These are phyloP conservation scores for Boletus edulis DNA, from an alignment of 768 basidiomycete genomes.

Conservation along the genomic window DNA sequence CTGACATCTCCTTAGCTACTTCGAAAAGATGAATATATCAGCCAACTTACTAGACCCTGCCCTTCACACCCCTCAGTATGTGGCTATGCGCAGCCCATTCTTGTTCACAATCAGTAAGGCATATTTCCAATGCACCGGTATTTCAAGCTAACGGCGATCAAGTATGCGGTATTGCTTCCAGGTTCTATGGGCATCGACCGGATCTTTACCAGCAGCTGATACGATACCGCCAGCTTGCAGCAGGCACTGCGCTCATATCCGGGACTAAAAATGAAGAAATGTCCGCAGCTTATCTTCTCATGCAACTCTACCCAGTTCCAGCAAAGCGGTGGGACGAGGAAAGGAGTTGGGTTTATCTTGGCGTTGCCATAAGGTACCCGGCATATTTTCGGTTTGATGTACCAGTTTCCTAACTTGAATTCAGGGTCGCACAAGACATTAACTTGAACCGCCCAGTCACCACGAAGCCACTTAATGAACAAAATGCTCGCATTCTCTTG, in stretches of 20 bases:
- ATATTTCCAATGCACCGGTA: constrained; percentile 17
- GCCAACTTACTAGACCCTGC: constrained; percentile 77
- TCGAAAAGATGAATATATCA: constrained; percentile 76
- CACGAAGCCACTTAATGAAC: constrained; percentile 73
- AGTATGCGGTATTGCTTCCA: constrained; percentile 88
- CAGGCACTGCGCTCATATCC: constrained; percentile 71
- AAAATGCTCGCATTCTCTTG: constrained; percentile 80
- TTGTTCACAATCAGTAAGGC: constrained; percentile 83
- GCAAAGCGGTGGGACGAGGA: constrained; percentile 86
- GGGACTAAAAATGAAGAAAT: constrained; percentile 83
- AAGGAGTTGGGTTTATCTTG: constrained; percentile 85
- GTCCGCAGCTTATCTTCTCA: constrained; percentile 77
- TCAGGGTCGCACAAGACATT: constrained; percentile 83
- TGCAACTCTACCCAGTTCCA: constrained; percentile 76
- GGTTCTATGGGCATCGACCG: constrained; percentile 71
- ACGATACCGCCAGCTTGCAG: constrained; percentile 73
- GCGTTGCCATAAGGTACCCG: constrained; percentile 76
- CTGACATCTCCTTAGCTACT: constrained; percentile 48
- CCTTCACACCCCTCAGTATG: constrained; percentile 80
- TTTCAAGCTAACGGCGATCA: constrained; percentile 10
- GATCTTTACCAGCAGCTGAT: constrained; percentile 69
- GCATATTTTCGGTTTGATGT: neutral
- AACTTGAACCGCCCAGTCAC: constrained; percentile 80
- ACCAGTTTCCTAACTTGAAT: constrained; percentile 5
- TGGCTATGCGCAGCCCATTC: constrained; percentile 84